Percentiles rank a stretch among this genome's conserved stretches.
These are phyloP conservation scores for Gossypium longicalyx DNA, from an alignment of 345 rosid species.

Conservation along the genomic window DNA sequence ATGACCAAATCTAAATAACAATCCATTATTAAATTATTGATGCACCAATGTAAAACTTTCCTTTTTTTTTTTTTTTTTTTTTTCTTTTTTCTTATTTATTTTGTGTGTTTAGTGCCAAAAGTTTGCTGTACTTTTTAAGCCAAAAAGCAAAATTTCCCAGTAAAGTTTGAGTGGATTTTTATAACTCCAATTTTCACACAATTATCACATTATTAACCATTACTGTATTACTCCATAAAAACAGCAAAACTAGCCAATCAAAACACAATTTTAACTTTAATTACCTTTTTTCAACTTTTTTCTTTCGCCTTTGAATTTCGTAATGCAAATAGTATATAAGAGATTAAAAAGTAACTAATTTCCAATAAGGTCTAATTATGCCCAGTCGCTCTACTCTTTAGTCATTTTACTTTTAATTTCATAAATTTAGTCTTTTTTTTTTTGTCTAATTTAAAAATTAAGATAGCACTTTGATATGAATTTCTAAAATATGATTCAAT, in stretches of 20 bases:
- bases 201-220: not conserved
- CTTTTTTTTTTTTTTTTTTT: no score
- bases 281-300: no score
- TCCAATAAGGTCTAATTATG: no score
- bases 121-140: not conserved
- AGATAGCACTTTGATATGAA: no score
- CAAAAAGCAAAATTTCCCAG: not conserved
- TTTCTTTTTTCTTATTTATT: not conserved
- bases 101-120: not conserved
- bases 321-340: not conserved
- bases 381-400: no score
- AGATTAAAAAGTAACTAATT: no score
- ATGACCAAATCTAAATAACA: not conserved
- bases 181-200: not conserved
- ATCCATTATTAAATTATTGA: no score
- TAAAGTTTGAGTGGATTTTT: not conserved
- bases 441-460: no score
- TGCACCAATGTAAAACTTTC: not conserved
- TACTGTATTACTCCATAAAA: not conserved
- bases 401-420: no score
- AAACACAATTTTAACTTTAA: not conserved
- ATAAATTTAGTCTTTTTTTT: no score
- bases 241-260: not conserved
- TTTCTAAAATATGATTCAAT: no score
- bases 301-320: not conserved